Base-by-base conservation (phyloP, 495 filamentous ascomycete genomes). In the Penicillium parvum region DNA sequence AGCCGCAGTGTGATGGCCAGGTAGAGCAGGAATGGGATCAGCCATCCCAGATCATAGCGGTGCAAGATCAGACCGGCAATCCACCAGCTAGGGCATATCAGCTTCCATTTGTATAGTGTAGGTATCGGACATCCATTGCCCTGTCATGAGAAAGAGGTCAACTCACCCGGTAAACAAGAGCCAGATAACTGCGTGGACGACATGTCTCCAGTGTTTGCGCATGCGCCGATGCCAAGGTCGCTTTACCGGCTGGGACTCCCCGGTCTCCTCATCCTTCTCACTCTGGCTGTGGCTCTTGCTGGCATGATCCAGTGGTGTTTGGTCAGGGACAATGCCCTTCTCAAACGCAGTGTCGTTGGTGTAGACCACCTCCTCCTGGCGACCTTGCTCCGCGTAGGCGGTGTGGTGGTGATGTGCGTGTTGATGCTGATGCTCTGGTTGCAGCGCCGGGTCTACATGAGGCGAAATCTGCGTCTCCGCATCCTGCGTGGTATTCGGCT, bases 71-170 rank as follows among this genome's bases (percentile, higher is more conserved):
- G 73, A 28, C 85, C 81, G 30, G 82, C 84, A 43, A 92, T 90
- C 88, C 87, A 95, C 90, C 90, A 95, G 38, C 86, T 89, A 53
- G 25, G 29, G n/a, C n/a, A n/a, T n/a, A n/a, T n/a, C n/a, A n/a
- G 16, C n/a, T n/a, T n/a, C n/a, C n/a, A n/a, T n/a, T n/a, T n/a
- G n/a, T n/a, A n/a, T n/a, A n/a, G n/a, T n/a, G n/a, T n/a, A n/a
- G n/a, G n/a, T n/a, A n/a, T n/a, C n/a, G n/a, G n/a, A n/a, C n/a
- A n/a, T n/a, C 21, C 28, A 30, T 14, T 30, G 27, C 11, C 3
- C 5, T 30, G 28, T 30, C 11, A 30, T 16, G 28, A n/a, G n/a
- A 14, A 19, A 29, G 16, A 8, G 25, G 18, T 30, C 27, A 26
- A 68, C 76, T 67, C 57, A 82, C 74, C 77, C 81, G 30, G 81